Evolutionary conservation across 2,329 filamentous ascomycete genomes (phyloP), one percentile per base, ranked within the genome.

Genomic region (Rhinocladiella mackenziei): DNA sequence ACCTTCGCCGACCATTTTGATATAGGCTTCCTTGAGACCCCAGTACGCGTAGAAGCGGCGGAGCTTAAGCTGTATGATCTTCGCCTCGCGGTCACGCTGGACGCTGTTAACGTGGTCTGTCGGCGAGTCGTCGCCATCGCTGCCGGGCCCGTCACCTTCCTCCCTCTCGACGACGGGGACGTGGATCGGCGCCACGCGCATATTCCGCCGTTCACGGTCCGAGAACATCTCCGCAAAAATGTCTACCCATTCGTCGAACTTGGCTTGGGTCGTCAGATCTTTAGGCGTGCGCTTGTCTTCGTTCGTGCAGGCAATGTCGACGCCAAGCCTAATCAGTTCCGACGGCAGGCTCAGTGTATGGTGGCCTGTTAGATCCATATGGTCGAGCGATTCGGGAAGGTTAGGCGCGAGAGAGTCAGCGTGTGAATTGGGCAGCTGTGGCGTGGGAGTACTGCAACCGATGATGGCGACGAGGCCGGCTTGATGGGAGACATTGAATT

Each of bases 401-500:
- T 32, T 39, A 6, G 46, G 42, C 6, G 42, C 38, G 15, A 20
- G 11, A n/a, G 46, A 15, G 25, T 40, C 22, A 44, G 38, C 23
- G n/a, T 31, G 19, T 13, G 39, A 23, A 18, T 23, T 42, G 7
- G 50, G 43, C 10, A 47, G 23, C 36, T 54, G 51, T 5, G 39
- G 34, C 9, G 41, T 51, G 11, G 58, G 58, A 5, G 59, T 59
- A 6, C 60, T 52, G 14, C 65, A 69, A 9, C 80, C 77, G 1
- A 79, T 74, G 4, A 83, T 62, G 1, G 72, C 70, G n/a, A 81
- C 76, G 3, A 83, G 63, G 0, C 76, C 78, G 13, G 77, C 77
- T 61, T 83, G 80, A 51, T 83, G 80, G 22, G 74, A 79, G 42
- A 83, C 71, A 51, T 83, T 83, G 66, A 83, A 83, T 51, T 83